A percentile compares a stretch with the other conserved stretches of the same genome.
These are phyloP conservation scores for Xylaria curta DNA, from an alignment of 495 filamentous ascomycete genomes.

Conservation along the genomic window DNA sequence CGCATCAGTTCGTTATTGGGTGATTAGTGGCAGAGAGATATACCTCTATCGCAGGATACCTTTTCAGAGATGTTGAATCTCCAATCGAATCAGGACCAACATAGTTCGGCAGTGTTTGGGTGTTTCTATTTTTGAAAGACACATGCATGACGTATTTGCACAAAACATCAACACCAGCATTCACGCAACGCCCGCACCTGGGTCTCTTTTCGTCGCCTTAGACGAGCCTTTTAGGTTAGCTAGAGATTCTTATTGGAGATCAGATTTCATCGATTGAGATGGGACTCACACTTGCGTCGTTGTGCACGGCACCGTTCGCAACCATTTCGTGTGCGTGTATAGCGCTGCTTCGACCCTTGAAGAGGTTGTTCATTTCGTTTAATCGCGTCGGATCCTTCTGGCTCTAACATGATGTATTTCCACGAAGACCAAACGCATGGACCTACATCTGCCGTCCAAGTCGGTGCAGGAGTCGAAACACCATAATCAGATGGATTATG, in stretches of 20 bases:
- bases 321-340: conserved; percentile 44
- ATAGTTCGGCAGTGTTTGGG: conserved; percentile 36
- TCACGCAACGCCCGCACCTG: conserved; percentile 50
- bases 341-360: conserved; percentile 9
- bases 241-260: background rate
- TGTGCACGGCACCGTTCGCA: conserved; percentile 53
- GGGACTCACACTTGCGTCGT: conserved; percentile 49
- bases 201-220: conserved; percentile 54
- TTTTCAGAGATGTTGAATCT: background rate
- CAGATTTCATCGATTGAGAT: background rate
- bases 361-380: background rate
- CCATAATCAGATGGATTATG: background rate
- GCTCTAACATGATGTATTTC: background rate
- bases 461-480: background rate
- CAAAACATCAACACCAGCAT: conserved; percentile 45
- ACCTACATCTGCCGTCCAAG: background rate
- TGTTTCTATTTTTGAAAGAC: conserved; percentile 52
- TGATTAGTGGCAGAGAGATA: background rate
- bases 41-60: conserved; percentile 27
- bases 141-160: conserved; percentile 50
- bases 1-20: background rate
- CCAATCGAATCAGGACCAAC: background rate
- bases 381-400: background rate
- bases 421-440: background rate
- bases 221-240: conserved; percentile 7